Conservation (phyloP, 1,284 basidiomycete genomes). For the Takashimella tepidaria region DNA sequence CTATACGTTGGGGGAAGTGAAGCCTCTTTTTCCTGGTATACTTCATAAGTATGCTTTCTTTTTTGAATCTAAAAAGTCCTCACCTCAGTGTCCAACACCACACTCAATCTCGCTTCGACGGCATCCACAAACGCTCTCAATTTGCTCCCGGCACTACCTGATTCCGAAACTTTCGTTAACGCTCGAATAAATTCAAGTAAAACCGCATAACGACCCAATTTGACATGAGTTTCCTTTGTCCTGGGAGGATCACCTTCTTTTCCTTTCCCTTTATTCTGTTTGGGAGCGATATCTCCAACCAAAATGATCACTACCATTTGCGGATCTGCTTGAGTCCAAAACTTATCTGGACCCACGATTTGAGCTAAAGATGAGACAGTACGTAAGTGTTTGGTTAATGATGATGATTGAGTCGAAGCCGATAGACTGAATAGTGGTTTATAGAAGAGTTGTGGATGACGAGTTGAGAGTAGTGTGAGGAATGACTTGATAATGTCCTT, state of each 20-base stretch:
- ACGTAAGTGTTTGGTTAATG: conserved; percentile 58
- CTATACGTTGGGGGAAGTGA: conserved; percentile 25
- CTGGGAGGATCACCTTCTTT: conserved; percentile 33
- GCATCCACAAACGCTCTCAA: conserved; percentile 51
- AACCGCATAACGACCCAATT: conserved; percentile 62
- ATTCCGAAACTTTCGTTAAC: conserved; percentile 33
- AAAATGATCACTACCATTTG: conserved; percentile 72
- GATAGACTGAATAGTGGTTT: conserved; percentile 69
- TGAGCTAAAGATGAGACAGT: conserved; percentile 54
- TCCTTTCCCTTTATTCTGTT: conserved; percentile 39
- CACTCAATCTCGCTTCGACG: conserved; percentile 58
- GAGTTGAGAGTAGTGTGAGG: conserved; percentile 20
- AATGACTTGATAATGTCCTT: conserved; percentile 15
- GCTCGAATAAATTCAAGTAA: conserved; percentile 60
- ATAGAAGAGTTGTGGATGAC: conserved; percentile 62
- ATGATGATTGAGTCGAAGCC: conserved; percentile 57
- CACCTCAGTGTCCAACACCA: conserved; percentile 61
- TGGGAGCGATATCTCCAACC: conserved; percentile 27
- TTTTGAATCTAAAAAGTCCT: no score
- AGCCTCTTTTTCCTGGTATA: conserved; percentile 22
- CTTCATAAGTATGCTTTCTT: neutral
- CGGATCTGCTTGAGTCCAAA: conserved; percentile 62
- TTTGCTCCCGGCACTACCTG: conserved; percentile 46
- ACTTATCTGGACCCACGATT: conserved; percentile 53
- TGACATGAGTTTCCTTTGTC: conserved; percentile 51